Base-by-base conservation (phyloP, 768 basidiomycete species). In the Suillus hirtellus region DNA sequence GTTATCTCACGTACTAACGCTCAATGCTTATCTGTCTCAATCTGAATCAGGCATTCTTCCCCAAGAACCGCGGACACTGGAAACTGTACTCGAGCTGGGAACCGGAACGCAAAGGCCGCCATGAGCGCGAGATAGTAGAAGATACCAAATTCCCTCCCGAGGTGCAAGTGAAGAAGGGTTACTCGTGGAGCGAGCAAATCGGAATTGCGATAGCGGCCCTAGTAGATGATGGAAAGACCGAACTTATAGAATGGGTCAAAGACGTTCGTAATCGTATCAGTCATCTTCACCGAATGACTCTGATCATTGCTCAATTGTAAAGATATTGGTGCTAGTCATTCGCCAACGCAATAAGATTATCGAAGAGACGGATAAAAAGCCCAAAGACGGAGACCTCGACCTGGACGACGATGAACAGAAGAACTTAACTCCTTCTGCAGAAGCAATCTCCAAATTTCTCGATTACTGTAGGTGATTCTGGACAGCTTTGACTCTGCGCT, bases 131-230 rank as follows among this genome's bases (percentile, higher is more conserved):
- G 56, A 63, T 54, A 6, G 60, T 70, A 21, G 72, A 73, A 58
- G 84, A 85, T 66, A 43, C 38, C 63, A 77, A 72, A 14, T 81
- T 81, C 72, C 83, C 86, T 44, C 82, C 80, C 15, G 95, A 96
- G 59, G 84, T 96, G 35, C 81, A 85, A 64, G 86, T 96, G 65
- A 91, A 92, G 81, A 93, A 92, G 69, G 93, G 93, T 7, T 89
- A 93, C 75, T 86, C 90, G 17, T 91, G 89, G 88, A 93, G 88
- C 68, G 89, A 98, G 70, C 89, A 98, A 74, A 80, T 99, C 54
- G 96, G 92, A 3, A 93, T 98, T 67, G 88, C 88, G 3, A 84
- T 97, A 64, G 86, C 86, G 46, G 83, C 85, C 53, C 82, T 98
- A 14, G 78, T 89, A 10, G 89, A 93, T 56, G 82, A 82, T 17